Conservation (phyloP, 805 yeast genomes). For the Candida sanyiensis region DNA sequence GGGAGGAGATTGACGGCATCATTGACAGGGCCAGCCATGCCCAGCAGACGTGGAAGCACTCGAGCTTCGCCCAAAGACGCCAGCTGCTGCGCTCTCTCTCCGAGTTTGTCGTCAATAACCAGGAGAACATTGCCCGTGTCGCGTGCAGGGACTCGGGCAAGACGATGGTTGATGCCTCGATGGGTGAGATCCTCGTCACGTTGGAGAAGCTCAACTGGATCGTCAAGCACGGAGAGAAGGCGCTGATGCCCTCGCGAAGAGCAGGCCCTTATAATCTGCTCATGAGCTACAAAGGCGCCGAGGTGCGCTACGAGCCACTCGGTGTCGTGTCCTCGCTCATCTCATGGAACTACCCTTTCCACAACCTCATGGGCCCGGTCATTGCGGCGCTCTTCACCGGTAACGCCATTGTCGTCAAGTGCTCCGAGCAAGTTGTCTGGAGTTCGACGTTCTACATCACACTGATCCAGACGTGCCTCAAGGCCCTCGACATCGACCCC, state of each 20-base stretch:
- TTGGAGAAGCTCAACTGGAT: constrained; percentile 91
- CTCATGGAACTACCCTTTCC: constrained; percentile 98
- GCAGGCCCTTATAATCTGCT: constrained; percentile 85
- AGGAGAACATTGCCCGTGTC: constrained; percentile 79
- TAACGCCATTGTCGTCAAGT: constrained; percentile 83
- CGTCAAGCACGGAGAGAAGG: constrained; percentile 70
- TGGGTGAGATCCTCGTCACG: constrained; percentile 95
- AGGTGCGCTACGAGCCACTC: constrained; percentile 88
- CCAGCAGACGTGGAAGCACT: constrained; percentile 28
- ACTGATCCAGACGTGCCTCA: constrained; percentile 66
- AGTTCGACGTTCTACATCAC: constrained; percentile 75
- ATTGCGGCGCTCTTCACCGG: constrained; percentile 88
- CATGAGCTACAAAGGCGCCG: constrained; percentile 87
- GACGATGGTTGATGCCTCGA: constrained; percentile 90
- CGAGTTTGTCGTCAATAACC: constrained; percentile 71
- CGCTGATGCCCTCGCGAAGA: constrained; percentile 57
- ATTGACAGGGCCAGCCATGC: constrained; percentile 37
- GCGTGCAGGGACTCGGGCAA: constrained; percentile 98
- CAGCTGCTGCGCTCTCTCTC: constrained; percentile 65
- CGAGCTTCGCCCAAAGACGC: constrained; percentile 61
- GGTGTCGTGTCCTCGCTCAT: constrained; percentile 84
- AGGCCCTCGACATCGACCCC: constrained; percentile 69
- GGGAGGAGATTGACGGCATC: constrained; percentile 62
- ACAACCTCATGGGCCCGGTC: constrained; percentile 87
- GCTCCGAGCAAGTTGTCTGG: constrained; percentile 97